These are phyloP conservation scores for Fusarium algeriense DNA, from an alignment of 2,329 filamentous ascomycete genomes.

Conservation along the genomic window DNA sequence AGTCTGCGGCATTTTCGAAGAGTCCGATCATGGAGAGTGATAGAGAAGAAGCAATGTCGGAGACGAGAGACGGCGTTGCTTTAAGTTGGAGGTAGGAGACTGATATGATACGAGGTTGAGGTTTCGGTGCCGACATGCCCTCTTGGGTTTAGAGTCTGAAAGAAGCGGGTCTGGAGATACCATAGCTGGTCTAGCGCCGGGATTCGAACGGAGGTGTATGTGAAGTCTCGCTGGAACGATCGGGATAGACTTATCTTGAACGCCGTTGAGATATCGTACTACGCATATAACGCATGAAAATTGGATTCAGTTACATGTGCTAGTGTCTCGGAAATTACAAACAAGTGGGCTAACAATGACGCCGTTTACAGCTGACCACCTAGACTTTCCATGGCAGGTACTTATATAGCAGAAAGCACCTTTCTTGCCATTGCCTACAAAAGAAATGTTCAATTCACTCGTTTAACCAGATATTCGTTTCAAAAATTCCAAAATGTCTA, in stretches of 20 bases:
- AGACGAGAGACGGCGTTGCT: slow-evolving; percentile 1
- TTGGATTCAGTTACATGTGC: fast-evolving
- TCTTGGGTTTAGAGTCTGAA: background rate
- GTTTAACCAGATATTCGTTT: background rate
- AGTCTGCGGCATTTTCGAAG: slow-evolving; percentile 7
- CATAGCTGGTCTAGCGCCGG: background rate
- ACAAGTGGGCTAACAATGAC: background rate
- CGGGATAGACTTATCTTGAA: background rate
- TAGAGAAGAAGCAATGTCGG: background rate
- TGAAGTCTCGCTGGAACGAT: background rate
- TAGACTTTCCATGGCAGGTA: background rate
- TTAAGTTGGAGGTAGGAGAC: background rate
- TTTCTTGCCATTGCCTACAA: background rate
- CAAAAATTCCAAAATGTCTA: background rate
- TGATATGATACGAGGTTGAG: background rate
- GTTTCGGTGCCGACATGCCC: slow-evolving; percentile 37
- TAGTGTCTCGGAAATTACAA: background rate
- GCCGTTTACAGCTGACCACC: fast-evolving
- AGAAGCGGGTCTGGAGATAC: background rate
- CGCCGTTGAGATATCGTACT: background rate
- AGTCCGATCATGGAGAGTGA: background rate
- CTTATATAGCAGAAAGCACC: background rate
- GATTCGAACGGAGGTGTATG: background rate
- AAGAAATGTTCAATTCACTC: background rate
- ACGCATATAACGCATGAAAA: background rate